Conservation (phyloP, 495 filamentous ascomycete genomes). For the Neurospora tetrasperma region DNA sequence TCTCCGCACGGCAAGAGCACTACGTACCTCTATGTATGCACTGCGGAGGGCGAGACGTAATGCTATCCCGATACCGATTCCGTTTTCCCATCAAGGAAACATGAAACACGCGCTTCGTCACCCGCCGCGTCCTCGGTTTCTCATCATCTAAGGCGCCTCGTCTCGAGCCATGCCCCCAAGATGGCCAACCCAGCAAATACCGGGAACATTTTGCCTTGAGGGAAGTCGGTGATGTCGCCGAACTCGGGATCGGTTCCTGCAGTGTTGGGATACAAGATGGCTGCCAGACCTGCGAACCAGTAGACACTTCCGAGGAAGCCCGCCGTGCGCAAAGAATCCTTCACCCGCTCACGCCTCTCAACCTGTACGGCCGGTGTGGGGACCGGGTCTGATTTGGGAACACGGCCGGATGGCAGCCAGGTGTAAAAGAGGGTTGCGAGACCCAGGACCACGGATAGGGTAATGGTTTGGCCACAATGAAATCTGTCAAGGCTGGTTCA, state of each 20-base stretch:
- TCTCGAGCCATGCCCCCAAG: conserved; percentile 28
- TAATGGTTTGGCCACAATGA: conserved; percentile 47
- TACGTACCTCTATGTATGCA: neutral
- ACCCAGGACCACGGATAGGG: conserved; percentile 34
- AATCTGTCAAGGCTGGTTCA: conserved; percentile 24
- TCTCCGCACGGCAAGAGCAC: neutral
- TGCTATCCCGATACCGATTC: neutral
- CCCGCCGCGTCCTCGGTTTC: neutral
- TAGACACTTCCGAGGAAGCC: conserved; percentile 39
- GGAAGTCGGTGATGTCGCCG: conserved; percentile 35
- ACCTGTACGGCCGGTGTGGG: conserved; percentile 10
- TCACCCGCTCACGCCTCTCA: conserved; percentile 5
- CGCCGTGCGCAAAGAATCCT: conserved; percentile 28
- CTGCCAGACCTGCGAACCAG: conserved; percentile 38
- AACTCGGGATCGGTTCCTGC: conserved; percentile 46
- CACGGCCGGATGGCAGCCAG: conserved; percentile 19
- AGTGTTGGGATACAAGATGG: conserved; percentile 39
- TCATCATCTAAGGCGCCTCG: neutral
- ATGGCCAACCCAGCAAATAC: conserved; percentile 15
- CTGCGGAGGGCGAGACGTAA: neutral
- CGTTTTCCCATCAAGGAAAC: neutral
- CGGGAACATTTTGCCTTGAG: conserved; percentile 33
- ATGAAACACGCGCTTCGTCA: neutral
- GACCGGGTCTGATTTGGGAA: neutral
- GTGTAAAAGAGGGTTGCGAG: conserved; percentile 40